Base-by-base conservation (phyloP, 768 basidiomycete genomes). In the Auricularia sp. region DNA sequence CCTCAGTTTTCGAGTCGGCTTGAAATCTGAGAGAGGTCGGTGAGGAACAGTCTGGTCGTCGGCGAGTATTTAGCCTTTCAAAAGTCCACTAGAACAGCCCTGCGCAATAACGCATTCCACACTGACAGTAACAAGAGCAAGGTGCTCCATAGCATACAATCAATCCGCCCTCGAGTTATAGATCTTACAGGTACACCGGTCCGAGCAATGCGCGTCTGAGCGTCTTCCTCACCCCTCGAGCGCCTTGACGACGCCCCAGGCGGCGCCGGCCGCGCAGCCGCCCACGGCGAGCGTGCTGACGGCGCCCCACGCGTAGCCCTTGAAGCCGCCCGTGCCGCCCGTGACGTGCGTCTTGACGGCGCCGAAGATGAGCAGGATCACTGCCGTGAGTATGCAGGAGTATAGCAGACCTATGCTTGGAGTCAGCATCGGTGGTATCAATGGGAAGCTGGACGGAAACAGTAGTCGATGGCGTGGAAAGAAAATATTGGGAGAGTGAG, bases 331-430 rank as follows among this genome's bases (percentile, higher is more conserved):
- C 11, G 35, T 51, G 2, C 45, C 64, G 47, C 67, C 73, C 64
- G 77, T 78, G 68, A 77, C 76, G 69, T 76, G 75, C 21, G 77
- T 75, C 72, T 80, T 80, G 69, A 95, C 84, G 1, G 85, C 89
- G 54, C 96, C 96, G 72, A 98, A 99, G 63, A 95, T 73, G 68
- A 99, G 82, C 11, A 99, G 81, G 13, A 96, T 83, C 64, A 92
- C 69, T 3, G 92, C 92, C 4, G 96, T 99, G 64, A 97, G 74
- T 66, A 92, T 72, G 67, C 81, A 89, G 0, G 90, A 92, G 70
- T 85, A 90, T 56, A 90, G 76, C 59, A 92, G 79, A 54, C 88
- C 83, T 29, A 63, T 24, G 24, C 24, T 24, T 24, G 24, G 24
- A 24, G 24, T 24, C 24, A 24, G 24, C 24, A 24, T 24, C 24